Percentiles rank a stretch among this genome's conserved stretches.
Conservation (phyloP, 257 asterid genomes). For the Capsicum chinense region DNA sequence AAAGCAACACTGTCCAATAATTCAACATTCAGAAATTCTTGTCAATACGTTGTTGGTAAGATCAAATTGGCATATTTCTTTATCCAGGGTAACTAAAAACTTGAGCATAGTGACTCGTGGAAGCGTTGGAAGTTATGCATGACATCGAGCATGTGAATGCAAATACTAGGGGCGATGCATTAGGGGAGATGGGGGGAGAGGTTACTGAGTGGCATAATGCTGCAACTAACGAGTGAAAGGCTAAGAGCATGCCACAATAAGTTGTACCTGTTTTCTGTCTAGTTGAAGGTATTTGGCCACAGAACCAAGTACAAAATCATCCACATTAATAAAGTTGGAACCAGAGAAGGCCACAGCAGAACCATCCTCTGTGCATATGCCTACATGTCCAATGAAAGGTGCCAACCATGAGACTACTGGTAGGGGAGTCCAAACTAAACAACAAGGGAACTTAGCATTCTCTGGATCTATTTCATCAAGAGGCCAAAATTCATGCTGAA, state of each 20-base stretch:
- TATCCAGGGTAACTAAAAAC: neutral
- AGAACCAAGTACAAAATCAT: slow-evolving; percentile 72
- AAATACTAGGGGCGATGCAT: neutral
- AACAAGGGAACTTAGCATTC: slow-evolving; percentile 82
- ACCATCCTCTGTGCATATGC: slow-evolving; percentile 86
- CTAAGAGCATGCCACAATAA: slow-evolving; percentile 24
- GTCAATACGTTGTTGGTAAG: slow-evolving; percentile 11
- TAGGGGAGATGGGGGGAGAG: neutral
- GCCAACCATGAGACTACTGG: slow-evolving; percentile 98
- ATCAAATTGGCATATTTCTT: neutral
- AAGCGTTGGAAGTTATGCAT: neutral
- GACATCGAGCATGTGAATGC: neutral
- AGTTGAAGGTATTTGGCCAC: slow-evolving; percentile 85
- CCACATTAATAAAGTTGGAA: slow-evolving; percentile 66
- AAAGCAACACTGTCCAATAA: slow-evolving; percentile 68
- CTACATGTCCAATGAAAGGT: slow-evolving; percentile 94
- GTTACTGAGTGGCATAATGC: neutral
- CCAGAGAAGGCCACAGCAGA: slow-evolving; percentile 77
- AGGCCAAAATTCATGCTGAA: slow-evolving; percentile 77
- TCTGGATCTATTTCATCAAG: slow-evolving; percentile 62
- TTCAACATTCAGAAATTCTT: slow-evolving; percentile 23
- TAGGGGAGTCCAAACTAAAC: slow-evolving; percentile 91
- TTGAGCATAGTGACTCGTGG: neutral
- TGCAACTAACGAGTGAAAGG: neutral
- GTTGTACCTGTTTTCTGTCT: slow-evolving; percentile 77